Conservation (phyloP, 2,329 filamentous ascomycete genomes). For the Exophiala phaeomuriformis region DNA sequence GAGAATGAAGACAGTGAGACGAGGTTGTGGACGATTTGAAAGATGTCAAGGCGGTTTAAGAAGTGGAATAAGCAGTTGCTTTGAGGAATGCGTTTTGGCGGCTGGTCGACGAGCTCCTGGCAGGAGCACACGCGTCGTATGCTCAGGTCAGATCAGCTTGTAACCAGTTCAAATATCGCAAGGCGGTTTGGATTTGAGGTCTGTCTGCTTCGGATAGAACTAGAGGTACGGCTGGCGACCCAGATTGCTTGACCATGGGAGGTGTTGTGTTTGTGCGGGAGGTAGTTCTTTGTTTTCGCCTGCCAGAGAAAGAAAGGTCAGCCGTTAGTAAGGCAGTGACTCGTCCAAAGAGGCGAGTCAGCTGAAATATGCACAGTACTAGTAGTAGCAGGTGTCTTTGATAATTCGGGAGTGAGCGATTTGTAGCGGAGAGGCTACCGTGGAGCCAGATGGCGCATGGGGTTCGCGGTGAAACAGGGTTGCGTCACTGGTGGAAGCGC, state of each 20-base stretch:
- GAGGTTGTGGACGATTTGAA: conserved; percentile 7
- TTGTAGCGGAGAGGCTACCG: conserved; percentile 1
- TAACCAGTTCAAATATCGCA: neutral
- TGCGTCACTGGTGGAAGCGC: conserved; percentile 18
- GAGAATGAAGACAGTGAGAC: neutral
- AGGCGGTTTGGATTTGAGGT: conserved; percentile 4
- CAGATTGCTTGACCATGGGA: conserved; percentile 7
- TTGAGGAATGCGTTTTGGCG: conserved; percentile 31
- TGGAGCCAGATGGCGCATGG: conserved; percentile 16
- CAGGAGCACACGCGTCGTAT: conserved; percentile 22
- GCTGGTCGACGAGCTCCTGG: conserved; percentile 14
- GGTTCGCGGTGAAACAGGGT: conserved; percentile 19
- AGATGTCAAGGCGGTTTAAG: conserved; percentile 32
- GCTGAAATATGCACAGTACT: conserved; percentile 1
- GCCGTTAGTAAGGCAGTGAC: conserved; percentile 6
- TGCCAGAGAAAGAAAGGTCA: conserved; percentile 2
- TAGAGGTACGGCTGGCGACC: conserved; percentile 6
- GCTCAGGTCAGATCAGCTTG: conserved; percentile 15
- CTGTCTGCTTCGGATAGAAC: conserved; percentile 2
- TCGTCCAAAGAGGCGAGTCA: neutral
- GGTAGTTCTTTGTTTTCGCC: conserved; percentile 12
- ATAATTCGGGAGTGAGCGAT: conserved; percentile 1
- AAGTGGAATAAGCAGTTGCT: conserved; percentile 31
- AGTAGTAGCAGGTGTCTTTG: neutral
- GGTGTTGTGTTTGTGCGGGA: neutral